Evolutionary conservation across 768 basidiomycete species (phyloP), one percentile per base, ranked within the genome.

Genomic region (Botryobasidium botryosum): DNA sequence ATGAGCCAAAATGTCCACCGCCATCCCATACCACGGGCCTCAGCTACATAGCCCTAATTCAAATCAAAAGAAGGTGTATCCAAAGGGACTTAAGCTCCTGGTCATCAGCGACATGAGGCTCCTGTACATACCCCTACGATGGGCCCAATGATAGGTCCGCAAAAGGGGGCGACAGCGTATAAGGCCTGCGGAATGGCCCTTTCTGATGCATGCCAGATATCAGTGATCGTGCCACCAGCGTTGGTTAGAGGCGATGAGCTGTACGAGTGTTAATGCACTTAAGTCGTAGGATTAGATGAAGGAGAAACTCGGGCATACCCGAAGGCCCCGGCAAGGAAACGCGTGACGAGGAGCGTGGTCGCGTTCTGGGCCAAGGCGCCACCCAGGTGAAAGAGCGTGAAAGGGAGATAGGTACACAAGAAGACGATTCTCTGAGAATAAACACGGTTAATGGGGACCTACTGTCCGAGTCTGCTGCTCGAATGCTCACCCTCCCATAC

Each of bases 1-100:
- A 72, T 72, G 45, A 79, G 62, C 74, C 75, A 76, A 56, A 78
- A 79, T 43, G 71, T 70, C 53, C 46, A 74, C 31, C 68, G 65
- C 74, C 75, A 79, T 17, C 70, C 71, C 7, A 73, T 62, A 20
- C 52, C 59, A 7, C 61, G 57, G 41, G 57, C 68, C 56, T 59
- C 47, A 13, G 67, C 6, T 31, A 39, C 45, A 43, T 44, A 47
- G 4, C 45, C 45, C 45, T 47, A 17, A 4, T 23, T n/a, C n/a
- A n/a, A n/a, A n/a, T n/a, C n/a, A n/a, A n/a, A n/a, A n/a, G n/a
- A n/a, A n/a, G n/a, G n/a, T n/a, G n/a, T n/a, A n/a, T n/a, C n/a
- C n/a, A n/a, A n/a, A n/a, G n/a, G n/a, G n/a, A n/a, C n/a, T n/a
- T n/a, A n/a, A n/a, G n/a, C n/a, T n/a, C n/a, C n/a, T n/a, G 40